Percentiles rank a stretch among this genome's conserved stretches.
Evolutionary conservation across 306 rosid species (phyloP).

Genomic region (Cucurbita moschata): DNA sequence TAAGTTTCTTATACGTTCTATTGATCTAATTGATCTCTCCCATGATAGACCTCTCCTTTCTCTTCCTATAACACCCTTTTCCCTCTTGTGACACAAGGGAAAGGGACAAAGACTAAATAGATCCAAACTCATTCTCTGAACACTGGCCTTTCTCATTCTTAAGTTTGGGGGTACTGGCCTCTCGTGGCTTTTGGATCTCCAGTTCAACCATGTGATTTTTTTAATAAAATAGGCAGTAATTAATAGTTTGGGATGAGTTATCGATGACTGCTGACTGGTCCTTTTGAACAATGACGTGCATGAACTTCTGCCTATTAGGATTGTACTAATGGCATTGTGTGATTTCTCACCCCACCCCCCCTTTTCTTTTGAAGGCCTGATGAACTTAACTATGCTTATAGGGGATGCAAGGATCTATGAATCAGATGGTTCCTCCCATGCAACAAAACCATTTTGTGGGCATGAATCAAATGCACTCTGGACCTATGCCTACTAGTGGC

Average conservation of each 20-base stretch:
- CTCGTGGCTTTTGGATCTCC: neutral
- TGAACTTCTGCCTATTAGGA: neutral
- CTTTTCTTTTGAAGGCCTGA: neutral
- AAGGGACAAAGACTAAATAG: neutral
- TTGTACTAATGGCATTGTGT: neutral
- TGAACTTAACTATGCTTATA: slow-evolving; percentile 1
- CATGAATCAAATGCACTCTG: slow-evolving; percentile 87
- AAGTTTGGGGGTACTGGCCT: neutral
- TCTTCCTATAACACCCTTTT: neutral
- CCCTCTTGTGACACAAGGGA: neutral
- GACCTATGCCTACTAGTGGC: slow-evolving; percentile 54
- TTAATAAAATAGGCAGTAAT: neutral
- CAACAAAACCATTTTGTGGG: slow-evolving; percentile 81
- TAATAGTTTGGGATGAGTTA: neutral
- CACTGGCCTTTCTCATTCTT: neutral
- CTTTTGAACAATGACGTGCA: neutral
- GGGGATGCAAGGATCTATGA: slow-evolving; percentile 91
- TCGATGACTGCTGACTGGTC: neutral
- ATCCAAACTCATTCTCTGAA: neutral
- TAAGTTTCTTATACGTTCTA: no score
- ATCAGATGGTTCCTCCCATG: slow-evolving; percentile 68
- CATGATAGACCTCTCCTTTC: neutral
- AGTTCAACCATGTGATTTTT: neutral
- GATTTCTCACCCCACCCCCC: neutral
- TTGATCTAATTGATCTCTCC: neutral